Evolutionary conservation across 1,284 basidiomycete species (phyloP).

Genomic region (Ustilago hordei): DNA sequence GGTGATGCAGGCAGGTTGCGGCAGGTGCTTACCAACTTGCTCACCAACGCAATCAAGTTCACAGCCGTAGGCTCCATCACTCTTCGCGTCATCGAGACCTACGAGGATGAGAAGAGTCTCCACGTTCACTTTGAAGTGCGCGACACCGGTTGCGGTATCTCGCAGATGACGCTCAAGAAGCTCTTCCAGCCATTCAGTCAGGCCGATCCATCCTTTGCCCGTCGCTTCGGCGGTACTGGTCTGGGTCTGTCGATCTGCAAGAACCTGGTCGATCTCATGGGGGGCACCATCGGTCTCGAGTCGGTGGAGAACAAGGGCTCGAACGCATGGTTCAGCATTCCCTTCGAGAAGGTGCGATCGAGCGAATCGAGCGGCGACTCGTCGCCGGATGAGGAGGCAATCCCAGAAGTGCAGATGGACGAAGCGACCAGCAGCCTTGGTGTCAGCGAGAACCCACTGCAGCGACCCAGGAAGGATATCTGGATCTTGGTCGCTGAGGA

Average conservation of each 20-base stretch:
- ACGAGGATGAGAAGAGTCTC: constrained; percentile 58
- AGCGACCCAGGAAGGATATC: constrained; percentile 60
- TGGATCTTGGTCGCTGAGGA: constrained; percentile 68
- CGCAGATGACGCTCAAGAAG: constrained; percentile 57
- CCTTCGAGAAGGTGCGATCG: constrained; percentile 54
- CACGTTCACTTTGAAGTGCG: constrained; percentile 66
- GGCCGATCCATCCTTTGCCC: constrained; percentile 63
- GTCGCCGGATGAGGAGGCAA: constrained; percentile 35
- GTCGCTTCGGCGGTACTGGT: constrained; percentile 65
- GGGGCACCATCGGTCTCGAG: constrained; percentile 62
- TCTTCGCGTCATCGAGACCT: constrained; percentile 59
- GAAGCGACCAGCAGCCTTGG: constrained; percentile 52
- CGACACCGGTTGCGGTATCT: constrained; percentile 70
- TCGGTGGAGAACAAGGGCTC: constrained; percentile 65
- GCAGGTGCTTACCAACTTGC: constrained; percentile 70
- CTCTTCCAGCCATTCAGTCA: constrained; percentile 70
- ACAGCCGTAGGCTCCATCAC: constrained; percentile 67
- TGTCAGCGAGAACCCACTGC: constrained; percentile 53
- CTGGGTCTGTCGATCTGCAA: constrained; percentile 64
- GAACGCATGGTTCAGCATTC: constrained; percentile 63
- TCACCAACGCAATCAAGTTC: constrained; percentile 71
- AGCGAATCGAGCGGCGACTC: constrained; percentile 34
- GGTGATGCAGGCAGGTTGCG: constrained; percentile 63
- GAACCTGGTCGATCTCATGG: constrained; percentile 63
- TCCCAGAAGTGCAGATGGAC: constrained; percentile 42